Percentiles rank a stretch among this genome's conserved stretches.
These are phyloP conservation scores for Colletotrichum sojae DNA, from an alignment of 2,329 filamentous ascomycete species.

Conservation along the genomic window DNA sequence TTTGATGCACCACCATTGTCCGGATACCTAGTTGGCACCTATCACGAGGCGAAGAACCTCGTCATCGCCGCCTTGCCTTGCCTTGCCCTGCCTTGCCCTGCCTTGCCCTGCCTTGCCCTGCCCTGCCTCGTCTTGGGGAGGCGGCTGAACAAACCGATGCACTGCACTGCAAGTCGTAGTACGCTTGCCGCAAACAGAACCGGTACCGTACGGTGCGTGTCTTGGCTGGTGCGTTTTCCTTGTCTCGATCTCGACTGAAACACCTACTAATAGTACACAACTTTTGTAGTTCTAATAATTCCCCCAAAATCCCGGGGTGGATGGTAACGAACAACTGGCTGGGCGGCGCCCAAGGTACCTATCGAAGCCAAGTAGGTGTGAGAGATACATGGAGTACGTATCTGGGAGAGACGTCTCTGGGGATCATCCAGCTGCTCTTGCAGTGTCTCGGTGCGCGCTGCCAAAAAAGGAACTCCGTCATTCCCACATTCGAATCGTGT, in stretches of 20 bases:
- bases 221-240: slow-evolving; percentile 15
- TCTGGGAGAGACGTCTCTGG: background rate
- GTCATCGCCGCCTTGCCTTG: too few species aligned
- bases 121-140: background rate
- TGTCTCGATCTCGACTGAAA: slow-evolving; percentile 36
- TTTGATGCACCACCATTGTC: background rate
- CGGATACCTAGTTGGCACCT: too few species aligned
- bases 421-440: background rate
- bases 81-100: too few species aligned
- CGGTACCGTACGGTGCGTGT: slow-evolving; percentile 14
- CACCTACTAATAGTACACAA: slow-evolving; percentile 1
- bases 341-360: too few species aligned
- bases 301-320: background rate
- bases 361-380: too few species aligned
- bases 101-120: background rate
- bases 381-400: background rate
- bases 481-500: background rate
- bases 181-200: slow-evolving; percentile 22
- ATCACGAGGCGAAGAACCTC: too few species aligned
- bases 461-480: slow-evolving; percentile 19
- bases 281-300: background rate
- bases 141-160: slow-evolving; percentile 5
- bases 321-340: too few species aligned
- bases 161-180: slow-evolving; percentile 16
- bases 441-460: slow-evolving; percentile 23